Conservation (phyloP, 2,329 filamentous ascomycete genomes). For the Zasmidium citrigriseum region DNA sequence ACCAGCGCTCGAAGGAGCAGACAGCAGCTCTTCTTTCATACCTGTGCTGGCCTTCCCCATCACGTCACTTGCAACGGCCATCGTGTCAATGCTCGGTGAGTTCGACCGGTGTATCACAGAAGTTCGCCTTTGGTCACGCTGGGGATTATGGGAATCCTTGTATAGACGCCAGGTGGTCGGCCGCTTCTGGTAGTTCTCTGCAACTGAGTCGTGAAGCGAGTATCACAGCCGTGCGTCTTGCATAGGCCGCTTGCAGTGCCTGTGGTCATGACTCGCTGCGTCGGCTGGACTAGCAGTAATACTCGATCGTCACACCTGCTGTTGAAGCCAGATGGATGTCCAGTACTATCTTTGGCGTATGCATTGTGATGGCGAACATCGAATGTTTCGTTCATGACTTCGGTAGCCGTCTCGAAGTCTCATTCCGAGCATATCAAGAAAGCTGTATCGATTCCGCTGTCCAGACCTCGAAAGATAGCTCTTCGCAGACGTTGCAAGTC, state of each 20-base stretch:
- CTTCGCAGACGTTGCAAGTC: too few relatives aligned
- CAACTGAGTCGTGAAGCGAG: neutral
- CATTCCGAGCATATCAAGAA: too few relatives aligned
- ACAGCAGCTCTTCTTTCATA: neutral
- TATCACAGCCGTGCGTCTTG: neutral
- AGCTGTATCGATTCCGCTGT: too few relatives aligned
- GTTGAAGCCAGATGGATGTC: too few relatives aligned
- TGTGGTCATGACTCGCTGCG: neutral
- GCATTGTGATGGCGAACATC: too few relatives aligned
- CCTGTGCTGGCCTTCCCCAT: neutral
- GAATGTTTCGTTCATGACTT: too few relatives aligned
- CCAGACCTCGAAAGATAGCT: too few relatives aligned
- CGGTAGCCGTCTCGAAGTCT: too few relatives aligned
- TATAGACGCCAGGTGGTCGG: neutral
- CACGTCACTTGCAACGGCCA: neutral
- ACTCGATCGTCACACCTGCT: neutral
- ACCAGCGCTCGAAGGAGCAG: neutral
- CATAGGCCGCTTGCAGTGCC: neutral
- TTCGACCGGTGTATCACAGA: neutral
- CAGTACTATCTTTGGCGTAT: too few relatives aligned
- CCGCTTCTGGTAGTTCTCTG: neutral
- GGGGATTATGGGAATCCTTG: neutral
- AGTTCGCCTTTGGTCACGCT: neutral
- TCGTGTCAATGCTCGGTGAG: neutral
- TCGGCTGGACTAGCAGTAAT: neutral